These are phyloP conservation scores for Cladophialophora psammophila DNA, from an alignment of 2,329 filamentous ascomycete genomes.

Conservation along the genomic window DNA sequence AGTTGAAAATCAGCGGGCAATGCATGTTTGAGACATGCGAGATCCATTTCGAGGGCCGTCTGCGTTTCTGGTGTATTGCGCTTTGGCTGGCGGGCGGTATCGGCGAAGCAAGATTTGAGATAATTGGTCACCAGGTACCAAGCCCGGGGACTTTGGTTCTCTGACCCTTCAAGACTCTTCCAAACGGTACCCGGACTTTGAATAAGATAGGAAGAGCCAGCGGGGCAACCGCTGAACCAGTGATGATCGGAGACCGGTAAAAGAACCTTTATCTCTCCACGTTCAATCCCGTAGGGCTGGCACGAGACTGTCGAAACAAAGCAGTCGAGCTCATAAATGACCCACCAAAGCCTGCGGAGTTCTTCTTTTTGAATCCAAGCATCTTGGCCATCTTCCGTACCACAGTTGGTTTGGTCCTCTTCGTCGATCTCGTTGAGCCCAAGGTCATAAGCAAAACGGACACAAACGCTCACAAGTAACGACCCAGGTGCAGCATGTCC, in stretches of 20 bases:
- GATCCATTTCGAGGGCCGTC: slow-evolving; percentile 12
- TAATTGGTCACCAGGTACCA: slow-evolving; percentile 30
- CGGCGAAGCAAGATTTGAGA: slow-evolving; percentile 20
- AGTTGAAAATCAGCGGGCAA: slow-evolving; percentile 22
- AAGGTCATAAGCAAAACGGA: slow-evolving; percentile 85
- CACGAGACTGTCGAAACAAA: slow-evolving; percentile 26
- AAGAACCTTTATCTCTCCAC: slow-evolving; percentile 22
- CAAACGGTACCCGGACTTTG: slow-evolving; percentile 13
- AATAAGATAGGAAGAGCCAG: slow-evolving; percentile 14
- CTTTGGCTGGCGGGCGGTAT: slow-evolving; percentile 8
- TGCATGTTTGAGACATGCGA: slow-evolving; percentile 20
- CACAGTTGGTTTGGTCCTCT: background rate
- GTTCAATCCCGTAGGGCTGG: slow-evolving; percentile 24
- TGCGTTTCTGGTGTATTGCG: background rate
- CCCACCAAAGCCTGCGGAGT: slow-evolving; percentile 26
- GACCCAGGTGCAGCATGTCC: slow-evolving; percentile 54
- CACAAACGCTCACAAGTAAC: slow-evolving; percentile 94
- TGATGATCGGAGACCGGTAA: slow-evolving; percentile 27
- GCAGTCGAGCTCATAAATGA: slow-evolving; percentile 29
- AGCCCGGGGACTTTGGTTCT: slow-evolving; percentile 25
- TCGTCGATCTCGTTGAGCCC: slow-evolving; percentile 89
- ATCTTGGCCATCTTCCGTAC: slow-evolving; percentile 1
- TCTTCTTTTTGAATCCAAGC: slow-evolving; percentile 27
- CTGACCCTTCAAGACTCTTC: slow-evolving; percentile 25
- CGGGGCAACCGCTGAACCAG: slow-evolving; percentile 16